These are phyloP conservation scores for Neurospora sp. DNA, from an alignment of 495 filamentous ascomycete species.

Conservation along the genomic window DNA sequence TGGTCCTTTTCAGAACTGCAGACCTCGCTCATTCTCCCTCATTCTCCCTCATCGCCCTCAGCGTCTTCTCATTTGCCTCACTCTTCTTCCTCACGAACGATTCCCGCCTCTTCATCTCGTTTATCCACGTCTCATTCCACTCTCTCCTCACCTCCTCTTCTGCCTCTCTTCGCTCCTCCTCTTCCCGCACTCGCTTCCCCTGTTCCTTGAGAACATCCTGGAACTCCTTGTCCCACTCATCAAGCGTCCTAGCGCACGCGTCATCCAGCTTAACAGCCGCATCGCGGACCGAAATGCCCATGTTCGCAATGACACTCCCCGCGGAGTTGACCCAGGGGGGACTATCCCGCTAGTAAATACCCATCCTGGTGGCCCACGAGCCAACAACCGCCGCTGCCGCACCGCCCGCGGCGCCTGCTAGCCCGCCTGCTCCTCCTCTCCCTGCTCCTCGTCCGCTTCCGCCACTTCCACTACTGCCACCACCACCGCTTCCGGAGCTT, in stretches of 20 bases:
- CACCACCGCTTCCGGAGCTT: neutral
- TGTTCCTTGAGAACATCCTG: neutral
- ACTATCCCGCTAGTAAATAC: conserved; percentile 48
- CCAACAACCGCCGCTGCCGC: conserved; percentile 17
- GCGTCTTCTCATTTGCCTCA: neutral
- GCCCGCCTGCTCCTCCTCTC: neutral
- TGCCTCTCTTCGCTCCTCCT: neutral
- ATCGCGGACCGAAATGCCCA: neutral
- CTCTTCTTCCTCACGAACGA: neutral
- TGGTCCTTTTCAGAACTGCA: neutral
- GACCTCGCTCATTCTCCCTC: neutral
- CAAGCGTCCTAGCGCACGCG: neutral
- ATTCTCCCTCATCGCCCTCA: neutral
- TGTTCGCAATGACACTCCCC: neutral
- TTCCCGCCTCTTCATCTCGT: neutral
- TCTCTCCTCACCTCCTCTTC: neutral
- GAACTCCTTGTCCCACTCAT: neutral
- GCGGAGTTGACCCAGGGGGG: neutral
- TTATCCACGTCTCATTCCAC: neutral
- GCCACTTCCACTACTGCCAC: neutral
- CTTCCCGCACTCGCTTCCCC: neutral
- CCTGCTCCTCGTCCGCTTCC: neutral
- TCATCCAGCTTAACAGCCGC: neutral
- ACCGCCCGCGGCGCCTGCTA: neutral
- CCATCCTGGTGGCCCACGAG: conserved; percentile 71